Evolutionary conservation across 139 green algal species (phyloP).

Genomic region (Asterochloris erici): DNA sequence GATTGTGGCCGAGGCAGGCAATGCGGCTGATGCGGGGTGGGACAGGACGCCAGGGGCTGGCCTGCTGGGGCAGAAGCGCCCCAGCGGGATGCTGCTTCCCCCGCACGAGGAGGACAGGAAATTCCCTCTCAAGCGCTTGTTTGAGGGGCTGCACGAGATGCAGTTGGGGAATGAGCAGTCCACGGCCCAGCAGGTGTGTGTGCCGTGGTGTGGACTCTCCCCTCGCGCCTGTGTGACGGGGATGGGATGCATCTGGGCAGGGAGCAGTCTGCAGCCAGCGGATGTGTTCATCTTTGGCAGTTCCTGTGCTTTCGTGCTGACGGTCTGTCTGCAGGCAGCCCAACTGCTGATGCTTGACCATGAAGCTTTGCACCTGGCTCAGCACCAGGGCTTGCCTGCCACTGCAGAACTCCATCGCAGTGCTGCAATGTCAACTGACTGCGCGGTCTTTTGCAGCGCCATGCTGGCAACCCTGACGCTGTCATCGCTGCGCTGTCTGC

Average conservation of each 20-base stretch:
- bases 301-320: not conserved
- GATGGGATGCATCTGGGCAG: not conserved
- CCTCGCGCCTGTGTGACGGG: not conserved
- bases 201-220: not conserved
- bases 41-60: not conserved
- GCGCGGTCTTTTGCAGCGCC: too few relatives aligned
- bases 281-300: not conserved
- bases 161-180: too few relatives aligned
- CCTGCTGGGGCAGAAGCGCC: not conserved
- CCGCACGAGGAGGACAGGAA: constrained; percentile 18
- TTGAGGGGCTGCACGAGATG: constrained; percentile 25
- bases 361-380: too few relatives aligned
- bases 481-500: too few relatives aligned
- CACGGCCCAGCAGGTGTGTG: not conserved
- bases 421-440: too few relatives aligned
- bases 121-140: constrained; percentile 27
- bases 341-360: too few relatives aligned
- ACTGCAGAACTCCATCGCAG: too few relatives aligned
- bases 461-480: too few relatives aligned
- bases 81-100: not conserved
- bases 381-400: too few relatives aligned
- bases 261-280: not conserved
- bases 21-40: not conserved
- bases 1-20: not conserved
- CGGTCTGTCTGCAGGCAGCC: not conserved